These are phyloP conservation scores for Malus hybrid DNA, from an alignment of 331 rosid genomes.

Conservation along the genomic window DNA sequence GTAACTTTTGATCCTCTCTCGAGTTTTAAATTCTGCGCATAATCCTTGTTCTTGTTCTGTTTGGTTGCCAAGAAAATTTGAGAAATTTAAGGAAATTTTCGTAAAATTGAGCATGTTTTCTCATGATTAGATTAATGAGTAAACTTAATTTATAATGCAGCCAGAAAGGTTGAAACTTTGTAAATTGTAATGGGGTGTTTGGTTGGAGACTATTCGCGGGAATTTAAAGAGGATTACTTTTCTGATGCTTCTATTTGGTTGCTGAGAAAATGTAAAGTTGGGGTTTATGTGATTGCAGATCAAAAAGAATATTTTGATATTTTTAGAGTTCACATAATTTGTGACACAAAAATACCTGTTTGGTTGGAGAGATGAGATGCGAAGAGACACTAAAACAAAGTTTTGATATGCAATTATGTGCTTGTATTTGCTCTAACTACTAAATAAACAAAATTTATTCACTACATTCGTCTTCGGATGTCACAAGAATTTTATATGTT, in stretches of 20 bases:
- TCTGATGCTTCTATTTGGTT: slow-evolving; percentile 1
- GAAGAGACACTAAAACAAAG: neutral
- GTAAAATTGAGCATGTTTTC: neutral
- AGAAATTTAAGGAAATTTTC: neutral
- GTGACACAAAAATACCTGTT: neutral
- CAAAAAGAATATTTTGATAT: neutral
- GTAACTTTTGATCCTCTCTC: neutral
- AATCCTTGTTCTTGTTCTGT: neutral
- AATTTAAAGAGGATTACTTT: neutral
- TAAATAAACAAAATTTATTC: too few relatives aligned
- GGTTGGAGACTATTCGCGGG: neutral
- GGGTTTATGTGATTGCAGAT: neutral
- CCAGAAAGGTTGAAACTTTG: neutral
- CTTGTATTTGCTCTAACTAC: neutral
- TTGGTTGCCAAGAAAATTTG: neutral
- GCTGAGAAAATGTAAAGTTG: neutral
- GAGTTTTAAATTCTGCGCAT: neutral
- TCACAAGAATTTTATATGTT: neutral
- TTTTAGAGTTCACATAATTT: neutral
- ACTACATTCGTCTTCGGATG: too few relatives aligned
- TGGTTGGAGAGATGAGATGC: neutral
- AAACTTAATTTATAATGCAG: neutral
- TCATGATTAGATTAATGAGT: neutral
- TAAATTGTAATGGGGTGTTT: neutral
- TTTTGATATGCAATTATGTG: neutral